phyloP scores from a whole-genome alignment of 1,284 basidiomycete species.

The Retiboletus flavoniger region DNA sequence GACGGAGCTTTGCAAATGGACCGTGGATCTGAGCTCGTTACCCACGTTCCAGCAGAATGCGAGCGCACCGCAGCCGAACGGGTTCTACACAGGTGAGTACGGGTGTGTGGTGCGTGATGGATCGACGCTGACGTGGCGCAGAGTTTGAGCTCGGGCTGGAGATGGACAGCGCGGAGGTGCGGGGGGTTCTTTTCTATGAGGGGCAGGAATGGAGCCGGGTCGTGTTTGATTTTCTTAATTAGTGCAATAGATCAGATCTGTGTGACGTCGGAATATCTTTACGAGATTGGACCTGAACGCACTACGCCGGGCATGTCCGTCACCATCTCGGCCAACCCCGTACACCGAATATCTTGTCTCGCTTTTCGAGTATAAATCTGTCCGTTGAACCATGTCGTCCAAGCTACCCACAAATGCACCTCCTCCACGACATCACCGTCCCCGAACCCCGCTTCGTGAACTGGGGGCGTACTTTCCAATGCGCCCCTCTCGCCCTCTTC shows the following conservation, averaged over 20 bases:
- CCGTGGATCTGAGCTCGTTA: slow-evolving; percentile 71
- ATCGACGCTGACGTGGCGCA: slow-evolving; percentile 26
- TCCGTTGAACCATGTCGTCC: background rate
- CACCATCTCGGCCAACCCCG: background rate
- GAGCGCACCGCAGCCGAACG: slow-evolving; percentile 47
- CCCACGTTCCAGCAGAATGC: slow-evolving; percentile 75
- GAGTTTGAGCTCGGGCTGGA: slow-evolving; percentile 81
- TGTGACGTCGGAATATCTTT: background rate
- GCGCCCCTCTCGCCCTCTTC: slow-evolving; percentile 69
- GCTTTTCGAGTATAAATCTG: background rate
- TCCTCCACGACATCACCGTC: slow-evolving; percentile 43
- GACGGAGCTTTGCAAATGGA: slow-evolving; percentile 80
- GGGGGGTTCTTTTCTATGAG: slow-evolving; percentile 70
- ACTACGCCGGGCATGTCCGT: background rate
- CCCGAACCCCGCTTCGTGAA: slow-evolving; percentile 55
- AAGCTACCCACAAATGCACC: background rate
- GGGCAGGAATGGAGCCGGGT: slow-evolving; percentile 75
- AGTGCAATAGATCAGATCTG: slow-evolving; percentile 1
- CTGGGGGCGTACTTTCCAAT: slow-evolving; percentile 70
- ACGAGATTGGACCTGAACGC: background rate
- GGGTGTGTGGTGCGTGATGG: background rate
- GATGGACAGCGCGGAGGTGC: slow-evolving; percentile 78
- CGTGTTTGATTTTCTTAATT: slow-evolving; percentile 56
- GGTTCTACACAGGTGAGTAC: slow-evolving; percentile 72
- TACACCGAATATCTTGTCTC: background rate